These are phyloP conservation scores for Fraxinus nigra DNA, from an alignment of 305 asterid genomes.

Conservation along the genomic window DNA sequence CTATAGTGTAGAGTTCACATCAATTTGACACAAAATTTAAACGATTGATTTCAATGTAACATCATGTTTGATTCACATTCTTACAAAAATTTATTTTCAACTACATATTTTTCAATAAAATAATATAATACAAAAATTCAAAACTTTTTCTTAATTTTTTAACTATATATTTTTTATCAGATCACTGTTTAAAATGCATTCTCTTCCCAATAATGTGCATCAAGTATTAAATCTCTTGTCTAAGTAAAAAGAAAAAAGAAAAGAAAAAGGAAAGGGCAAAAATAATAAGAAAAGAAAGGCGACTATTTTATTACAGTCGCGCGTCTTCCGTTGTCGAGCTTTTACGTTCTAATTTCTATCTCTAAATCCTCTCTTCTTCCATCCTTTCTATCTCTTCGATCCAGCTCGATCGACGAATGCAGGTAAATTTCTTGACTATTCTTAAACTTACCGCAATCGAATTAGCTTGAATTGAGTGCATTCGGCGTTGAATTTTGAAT, in stretches of 20 bases:
- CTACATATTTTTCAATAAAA: too few relatives aligned
- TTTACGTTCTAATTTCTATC: conserved; percentile 22
- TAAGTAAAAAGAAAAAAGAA: not conserved
- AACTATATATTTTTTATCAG: too few relatives aligned
- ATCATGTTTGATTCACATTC: too few relatives aligned
- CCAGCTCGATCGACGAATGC: conserved; percentile 40
- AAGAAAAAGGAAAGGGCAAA: not conserved
- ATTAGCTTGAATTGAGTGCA: conserved; percentile 9
- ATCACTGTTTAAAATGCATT: too few relatives aligned
- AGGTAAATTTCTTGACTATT: conserved; percentile 26
- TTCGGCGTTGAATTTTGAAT: conserved; percentile 11
- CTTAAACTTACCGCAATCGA: conserved; percentile 16
- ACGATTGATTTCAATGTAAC: not conserved
- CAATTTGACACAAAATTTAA: not conserved
- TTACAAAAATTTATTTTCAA: too few relatives aligned
- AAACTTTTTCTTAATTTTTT: too few relatives aligned
- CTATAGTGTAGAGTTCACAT: not conserved
- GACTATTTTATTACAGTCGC: not conserved
- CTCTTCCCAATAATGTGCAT: too few relatives aligned
- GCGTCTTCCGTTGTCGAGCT: conserved; percentile 7
- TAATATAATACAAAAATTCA: too few relatives aligned
- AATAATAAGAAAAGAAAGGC: not conserved
- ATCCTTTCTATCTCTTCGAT: conserved; percentile 28
- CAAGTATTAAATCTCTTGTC: not conserved
- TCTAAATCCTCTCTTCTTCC: conserved; percentile 5